phyloP scores from a whole-genome alignment of 1,284 basidiomycete genomes.

The Ceratobasidium sp. region DNA sequence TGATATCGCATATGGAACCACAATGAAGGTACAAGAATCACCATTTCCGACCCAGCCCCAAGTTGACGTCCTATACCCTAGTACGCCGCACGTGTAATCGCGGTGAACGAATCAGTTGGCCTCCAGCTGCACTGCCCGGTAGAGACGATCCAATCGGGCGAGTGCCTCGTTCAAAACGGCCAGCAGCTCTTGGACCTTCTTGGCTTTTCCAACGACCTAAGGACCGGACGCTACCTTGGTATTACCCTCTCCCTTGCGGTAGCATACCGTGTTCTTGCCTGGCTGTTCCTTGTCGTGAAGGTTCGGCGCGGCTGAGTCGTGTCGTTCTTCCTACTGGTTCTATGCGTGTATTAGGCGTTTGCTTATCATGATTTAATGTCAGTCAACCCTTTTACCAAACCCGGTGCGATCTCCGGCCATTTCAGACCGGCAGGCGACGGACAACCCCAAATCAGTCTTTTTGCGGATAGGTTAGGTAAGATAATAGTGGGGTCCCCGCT shows the following conservation, averaged over 20 bases:
- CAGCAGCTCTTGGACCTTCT: conserved; percentile 56
- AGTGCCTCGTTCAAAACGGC: conserved; percentile 57
- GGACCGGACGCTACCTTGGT: conserved; percentile 55
- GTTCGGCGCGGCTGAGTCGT: conserved; percentile 28
- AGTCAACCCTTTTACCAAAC: conserved; percentile 27
- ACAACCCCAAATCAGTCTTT: not conserved
- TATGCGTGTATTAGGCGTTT: conserved; percentile 5
- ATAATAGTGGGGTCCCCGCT: conserved; percentile 1
- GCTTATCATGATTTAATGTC: conserved; percentile 10
- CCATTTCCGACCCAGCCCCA: too few relatives aligned
- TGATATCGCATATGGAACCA: conserved; percentile 47
- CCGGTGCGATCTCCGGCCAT: conserved; percentile 3
- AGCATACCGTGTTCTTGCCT: conserved; percentile 47
- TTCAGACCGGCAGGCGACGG: not conserved
- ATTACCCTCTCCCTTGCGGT: conserved; percentile 54
- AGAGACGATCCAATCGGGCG: conserved; percentile 53
- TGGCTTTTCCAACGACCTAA: conserved; percentile 53
- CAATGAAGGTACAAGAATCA: conserved; percentile 48
- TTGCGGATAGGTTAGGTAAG: not conserved
- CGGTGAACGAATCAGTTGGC: conserved; percentile 59
- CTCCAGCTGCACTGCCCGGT: conserved; percentile 55
- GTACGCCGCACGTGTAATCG: conserved; percentile 54
- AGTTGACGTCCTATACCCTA: not conserved
- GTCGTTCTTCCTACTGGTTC: not conserved
- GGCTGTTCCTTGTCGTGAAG: conserved; percentile 44